Percentiles rank a stretch among this genome's conserved stretches.
These are phyloP conservation scores for Pittosporum tobira DNA, from an alignment of 129 eudicot genomes.

Conservation along the genomic window DNA sequence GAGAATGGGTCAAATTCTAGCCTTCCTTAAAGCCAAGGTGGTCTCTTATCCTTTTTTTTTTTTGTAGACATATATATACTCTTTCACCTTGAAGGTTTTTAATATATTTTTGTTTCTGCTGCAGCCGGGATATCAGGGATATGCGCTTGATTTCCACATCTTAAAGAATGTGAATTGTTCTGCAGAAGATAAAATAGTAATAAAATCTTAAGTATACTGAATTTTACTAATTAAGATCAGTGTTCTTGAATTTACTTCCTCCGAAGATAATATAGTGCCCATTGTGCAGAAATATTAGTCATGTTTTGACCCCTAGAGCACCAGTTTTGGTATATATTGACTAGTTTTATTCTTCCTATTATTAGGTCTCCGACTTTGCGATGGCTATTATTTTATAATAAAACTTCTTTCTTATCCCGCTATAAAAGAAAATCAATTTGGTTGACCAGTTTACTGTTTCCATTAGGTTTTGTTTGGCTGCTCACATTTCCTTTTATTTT, in stretches of 20 bases:
- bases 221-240: background rate
- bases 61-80: background rate
- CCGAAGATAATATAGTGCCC: background rate
- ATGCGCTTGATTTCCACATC: constrained; percentile 64
- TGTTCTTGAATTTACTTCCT: background rate
- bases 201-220: constrained; percentile 15
- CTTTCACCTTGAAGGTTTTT: constrained; percentile 5
- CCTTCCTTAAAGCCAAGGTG: constrained; percentile 57
- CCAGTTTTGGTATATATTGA: too few relatives aligned
- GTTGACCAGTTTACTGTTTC: background rate
- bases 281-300: background rate
- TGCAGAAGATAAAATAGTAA: constrained; percentile 58
- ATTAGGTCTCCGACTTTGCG: background rate
- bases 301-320: too few relatives aligned
- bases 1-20: constrained; percentile 62
- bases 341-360: background rate
- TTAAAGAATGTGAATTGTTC: constrained; percentile 39
- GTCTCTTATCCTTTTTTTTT: constrained; percentile 9
- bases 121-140: constrained; percentile 81
- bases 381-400: too few relatives aligned
- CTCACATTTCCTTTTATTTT: constrained; percentile 1
- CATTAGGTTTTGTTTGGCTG: background rate
- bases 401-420: too few relatives aligned
- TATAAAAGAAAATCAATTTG: background rate
- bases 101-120: constrained; percentile 13